A percentile compares a stretch with the other conserved stretches of the same genome.
Conservation (phyloP, 345 rosid species). For the Gossypium mustelinum region DNA sequence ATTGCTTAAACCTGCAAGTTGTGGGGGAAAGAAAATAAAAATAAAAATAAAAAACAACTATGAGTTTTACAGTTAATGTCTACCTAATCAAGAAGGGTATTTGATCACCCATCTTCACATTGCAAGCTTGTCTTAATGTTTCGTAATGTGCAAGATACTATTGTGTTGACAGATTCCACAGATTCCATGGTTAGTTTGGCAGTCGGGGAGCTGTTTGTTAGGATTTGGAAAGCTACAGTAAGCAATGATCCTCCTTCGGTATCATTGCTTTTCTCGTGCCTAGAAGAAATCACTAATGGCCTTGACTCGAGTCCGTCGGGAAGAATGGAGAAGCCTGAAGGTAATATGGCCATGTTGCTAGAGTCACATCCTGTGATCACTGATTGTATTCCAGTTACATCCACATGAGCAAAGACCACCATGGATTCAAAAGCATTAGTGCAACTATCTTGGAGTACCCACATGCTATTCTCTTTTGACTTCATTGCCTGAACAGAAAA, state of each 20-base stretch:
- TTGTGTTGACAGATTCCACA: constrained; percentile 71
- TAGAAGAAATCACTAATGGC: constrained; percentile 76
- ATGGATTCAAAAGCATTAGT: constrained; percentile 81
- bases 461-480: constrained; percentile 60
- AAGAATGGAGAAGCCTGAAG: constrained; percentile 92
- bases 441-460: constrained; percentile 86
- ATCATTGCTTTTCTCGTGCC: constrained; percentile 65
- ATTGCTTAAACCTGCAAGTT: constrained; percentile 7
- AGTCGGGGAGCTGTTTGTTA: constrained; percentile 62
- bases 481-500: constrained; percentile 53
- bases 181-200: constrained; percentile 71
- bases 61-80: constrained; percentile 29
- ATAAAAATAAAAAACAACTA: constrained; percentile 8
- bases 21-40: neutral
- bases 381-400: constrained; percentile 66
- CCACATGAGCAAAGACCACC: constrained; percentile 83
- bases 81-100: constrained; percentile 17
- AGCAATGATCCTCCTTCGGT: constrained; percentile 84
- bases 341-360: constrained; percentile 69
- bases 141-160: constrained; percentile 68
- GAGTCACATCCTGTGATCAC: constrained; percentile 92
- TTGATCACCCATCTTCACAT: constrained; percentile 68
- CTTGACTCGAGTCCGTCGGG: constrained; percentile 86
- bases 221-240: constrained; percentile 76
- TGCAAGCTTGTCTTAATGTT: constrained; percentile 79